phyloP scores from a whole-genome alignment of 2,329 filamentous ascomycete species.

The Stagonosporopsis tanaceti region DNA sequence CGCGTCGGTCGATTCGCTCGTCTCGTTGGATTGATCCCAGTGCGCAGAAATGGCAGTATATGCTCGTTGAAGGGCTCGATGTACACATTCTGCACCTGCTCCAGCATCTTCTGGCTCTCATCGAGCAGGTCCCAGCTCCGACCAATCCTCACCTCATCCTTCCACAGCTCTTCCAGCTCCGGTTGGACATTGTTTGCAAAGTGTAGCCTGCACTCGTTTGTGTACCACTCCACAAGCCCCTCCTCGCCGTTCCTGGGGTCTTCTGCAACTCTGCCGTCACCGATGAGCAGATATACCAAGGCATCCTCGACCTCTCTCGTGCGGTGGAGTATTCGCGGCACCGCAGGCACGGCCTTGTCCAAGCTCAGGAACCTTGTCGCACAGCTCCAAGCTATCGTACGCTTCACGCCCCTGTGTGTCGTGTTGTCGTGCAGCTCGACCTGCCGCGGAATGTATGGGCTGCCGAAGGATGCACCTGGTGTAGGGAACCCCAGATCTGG shows the following conservation, averaged over 20 bases:
- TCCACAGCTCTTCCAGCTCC: slow-evolving; percentile 42
- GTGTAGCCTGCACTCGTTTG: slow-evolving; percentile 53
- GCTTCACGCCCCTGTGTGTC: slow-evolving; percentile 46
- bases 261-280: slow-evolving; percentile 43
- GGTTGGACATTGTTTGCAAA: slow-evolving; percentile 49
- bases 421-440: slow-evolving; percentile 46
- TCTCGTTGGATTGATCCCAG: slow-evolving; percentile 35
- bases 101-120: slow-evolving; percentile 48
- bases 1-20: slow-evolving; percentile 51
- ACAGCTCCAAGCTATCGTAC: slow-evolving; percentile 55
- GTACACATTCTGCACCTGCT: slow-evolving; percentile 49
- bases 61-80: slow-evolving; percentile 47
- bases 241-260: slow-evolving; percentile 31
- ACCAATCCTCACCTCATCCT: slow-evolving; percentile 31
- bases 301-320: slow-evolving; percentile 48
- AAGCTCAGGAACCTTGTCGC: slow-evolving; percentile 55
- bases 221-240: slow-evolving; percentile 55
- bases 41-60: slow-evolving; percentile 42
- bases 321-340: slow-evolving; percentile 24
- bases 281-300: slow-evolving; percentile 45
- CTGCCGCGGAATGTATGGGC: slow-evolving; percentile 37
- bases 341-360: slow-evolving; percentile 36
- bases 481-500: slow-evolving; percentile 53
- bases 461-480: slow-evolving; percentile 52
- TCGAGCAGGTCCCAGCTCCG: slow-evolving; percentile 45